phyloP scores from a whole-genome alignment of 2,329 filamentous ascomycete genomes.

The Cryphonectria carpinicola region DNA sequence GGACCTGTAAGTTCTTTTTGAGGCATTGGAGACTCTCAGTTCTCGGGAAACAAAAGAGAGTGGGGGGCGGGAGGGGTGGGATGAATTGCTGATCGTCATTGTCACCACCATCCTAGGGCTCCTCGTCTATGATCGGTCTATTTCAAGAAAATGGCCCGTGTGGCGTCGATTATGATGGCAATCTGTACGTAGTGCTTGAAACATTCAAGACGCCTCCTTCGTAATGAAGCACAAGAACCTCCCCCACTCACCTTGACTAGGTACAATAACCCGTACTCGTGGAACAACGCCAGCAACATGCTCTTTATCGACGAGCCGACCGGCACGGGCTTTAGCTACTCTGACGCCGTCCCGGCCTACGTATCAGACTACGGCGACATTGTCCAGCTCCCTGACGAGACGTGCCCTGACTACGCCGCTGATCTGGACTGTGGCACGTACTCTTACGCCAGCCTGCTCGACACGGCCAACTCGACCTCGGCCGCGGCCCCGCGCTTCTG shows the following conservation, averaged over 20 bases:
- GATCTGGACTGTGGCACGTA: slow-evolving; percentile 57
- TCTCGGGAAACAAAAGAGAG: neutral
- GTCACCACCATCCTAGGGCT: slow-evolving; percentile 37
- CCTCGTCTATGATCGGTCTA: slow-evolving; percentile 57
- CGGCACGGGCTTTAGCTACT: slow-evolving; percentile 61
- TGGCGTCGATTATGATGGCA: slow-evolving; percentile 46
- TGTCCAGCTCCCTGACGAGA: slow-evolving; percentile 48
- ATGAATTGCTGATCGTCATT: neutral
- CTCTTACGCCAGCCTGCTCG: slow-evolving; percentile 53
- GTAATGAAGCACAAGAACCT: neutral
- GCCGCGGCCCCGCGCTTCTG: slow-evolving; percentile 62
- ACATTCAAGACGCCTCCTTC: neutral
- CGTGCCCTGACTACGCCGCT: slow-evolving; percentile 54
- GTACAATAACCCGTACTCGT: slow-evolving; percentile 57
- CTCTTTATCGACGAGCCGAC: slow-evolving; percentile 66
- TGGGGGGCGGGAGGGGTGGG: too few species aligned
- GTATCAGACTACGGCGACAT: slow-evolving; percentile 35
- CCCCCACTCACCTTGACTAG: slow-evolving; percentile 1
- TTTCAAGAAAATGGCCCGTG: slow-evolving; percentile 51
- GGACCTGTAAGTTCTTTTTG: slow-evolving; percentile 40
- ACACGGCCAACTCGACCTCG: slow-evolving; percentile 58
- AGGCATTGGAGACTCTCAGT: neutral
- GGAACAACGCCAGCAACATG: slow-evolving; percentile 60
- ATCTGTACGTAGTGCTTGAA: slow-evolving; percentile 35
- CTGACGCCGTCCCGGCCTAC: slow-evolving; percentile 42